These are phyloP conservation scores for Vanilla planifolia DNA, from an alignment of 106 monocot species.

Conservation along the genomic window DNA sequence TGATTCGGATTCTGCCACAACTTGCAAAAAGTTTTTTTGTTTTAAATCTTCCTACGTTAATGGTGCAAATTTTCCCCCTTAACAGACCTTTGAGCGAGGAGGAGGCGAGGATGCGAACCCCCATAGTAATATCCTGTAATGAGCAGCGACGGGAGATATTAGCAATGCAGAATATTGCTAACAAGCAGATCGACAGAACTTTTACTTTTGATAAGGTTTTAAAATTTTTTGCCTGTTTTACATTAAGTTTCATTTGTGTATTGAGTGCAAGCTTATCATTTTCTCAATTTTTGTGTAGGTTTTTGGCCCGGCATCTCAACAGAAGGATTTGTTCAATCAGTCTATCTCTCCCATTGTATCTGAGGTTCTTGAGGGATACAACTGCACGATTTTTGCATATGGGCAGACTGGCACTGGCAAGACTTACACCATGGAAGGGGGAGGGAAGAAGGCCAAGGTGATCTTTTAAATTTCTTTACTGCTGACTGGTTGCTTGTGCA, in stretches of 20 bases:
- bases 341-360: constrained; percentile 81
- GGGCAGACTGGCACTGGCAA: constrained; percentile 98
- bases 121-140: constrained; percentile 82
- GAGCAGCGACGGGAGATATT: constrained; percentile 75
- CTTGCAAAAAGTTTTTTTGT: neutral
- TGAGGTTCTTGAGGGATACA: constrained; percentile 97
- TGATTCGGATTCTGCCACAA: no score
- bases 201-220: constrained; percentile 88
- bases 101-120: constrained; percentile 64
- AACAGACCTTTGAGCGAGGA: constrained; percentile 86
- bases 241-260: constrained; percentile 2
- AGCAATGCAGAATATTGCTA: constrained; percentile 74
- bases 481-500: neutral
- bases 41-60: neutral
- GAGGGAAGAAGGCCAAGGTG: constrained; percentile 84
- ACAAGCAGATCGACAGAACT: constrained; percentile 86
- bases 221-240: constrained; percentile 7
- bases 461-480: neutral
- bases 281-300: constrained; percentile 36
- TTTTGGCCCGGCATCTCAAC: constrained; percentile 79
- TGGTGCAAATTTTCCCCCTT: constrained; percentile 3
- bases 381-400: constrained; percentile 96
- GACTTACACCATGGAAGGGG: constrained; percentile 98
- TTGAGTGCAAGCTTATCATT: neutral
- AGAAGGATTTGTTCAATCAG: constrained; percentile 86